A percentile compares a stretch with the other conserved stretches of the same genome.
These are phyloP conservation scores for Exsudoporus frostii DNA, from an alignment of 768 basidiomycete genomes.

Conservation along the genomic window DNA sequence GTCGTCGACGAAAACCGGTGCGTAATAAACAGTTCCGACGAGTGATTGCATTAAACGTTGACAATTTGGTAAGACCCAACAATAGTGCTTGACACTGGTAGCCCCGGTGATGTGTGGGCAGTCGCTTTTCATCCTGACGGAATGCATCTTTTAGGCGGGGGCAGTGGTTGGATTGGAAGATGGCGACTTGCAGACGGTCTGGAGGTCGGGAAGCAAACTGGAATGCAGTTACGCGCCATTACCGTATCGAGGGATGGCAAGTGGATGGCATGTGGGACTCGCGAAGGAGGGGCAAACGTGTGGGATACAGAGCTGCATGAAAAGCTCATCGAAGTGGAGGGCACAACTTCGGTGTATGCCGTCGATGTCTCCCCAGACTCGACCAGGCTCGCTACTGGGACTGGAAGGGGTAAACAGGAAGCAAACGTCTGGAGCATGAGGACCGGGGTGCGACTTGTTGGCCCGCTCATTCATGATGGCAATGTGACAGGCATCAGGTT, in stretches of 20 bases:
- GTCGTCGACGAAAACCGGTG: too few relatives aligned
- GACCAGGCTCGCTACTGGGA: neutral
- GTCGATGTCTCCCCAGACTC: neutral
- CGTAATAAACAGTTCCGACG: too few relatives aligned
- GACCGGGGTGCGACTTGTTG: neutral
- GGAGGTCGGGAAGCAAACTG: neutral
- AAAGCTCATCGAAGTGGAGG: neutral
- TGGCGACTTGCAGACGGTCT: neutral
- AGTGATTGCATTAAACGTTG: too few relatives aligned
- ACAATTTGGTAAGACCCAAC: too few relatives aligned
- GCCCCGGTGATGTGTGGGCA: too few relatives aligned
- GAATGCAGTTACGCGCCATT: neutral
- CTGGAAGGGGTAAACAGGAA: too few relatives aligned
- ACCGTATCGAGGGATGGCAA: neutral
- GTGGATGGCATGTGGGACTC: neutral
- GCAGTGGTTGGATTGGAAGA: too few relatives aligned
- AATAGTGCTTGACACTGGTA: too few relatives aligned
- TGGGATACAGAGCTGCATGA: neutral
- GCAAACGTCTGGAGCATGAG: neutral
- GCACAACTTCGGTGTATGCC: rapidly evolving
- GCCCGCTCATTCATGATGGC: neutral
- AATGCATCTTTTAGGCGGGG: too few relatives aligned
- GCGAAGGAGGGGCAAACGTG: rapidly evolving
- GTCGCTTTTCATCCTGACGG: too few relatives aligned
- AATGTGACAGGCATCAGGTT: neutral